Evolutionary conservation across 345 rosid species (phyloP), one percentile per base, ranked within the genome.

Genomic region (Bretschneidera sinensis): DNA sequence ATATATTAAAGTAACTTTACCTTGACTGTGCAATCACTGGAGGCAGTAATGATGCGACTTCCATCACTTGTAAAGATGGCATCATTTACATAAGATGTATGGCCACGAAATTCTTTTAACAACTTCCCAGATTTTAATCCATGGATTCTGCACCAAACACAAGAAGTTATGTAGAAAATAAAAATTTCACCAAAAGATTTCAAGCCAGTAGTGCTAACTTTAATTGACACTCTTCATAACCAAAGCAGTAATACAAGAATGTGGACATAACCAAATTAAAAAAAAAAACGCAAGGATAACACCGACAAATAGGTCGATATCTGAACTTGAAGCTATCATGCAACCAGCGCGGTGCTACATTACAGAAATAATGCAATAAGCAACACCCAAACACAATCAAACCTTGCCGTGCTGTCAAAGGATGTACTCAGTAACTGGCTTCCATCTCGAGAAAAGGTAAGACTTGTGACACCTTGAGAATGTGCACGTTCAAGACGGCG

Each of bases 71-170:
- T 91, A 73, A 85, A 95, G 75, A 91, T 85, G 60, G 97, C 99
- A 68, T 90, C 83, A 81, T 90, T 94, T 35, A 94, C 99, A 67
- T 83, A 88, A 22, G 89, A 88, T 62, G 85, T 22, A 62, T 94
- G 99, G 54, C 99, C 97, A 20, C 96, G 91, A 22, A 91, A 95
- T 73, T 95, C 97, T 74, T 90, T 95, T 76, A 94, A 77, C 84
- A 88, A 54, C 80, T 90, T 94, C 33, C 97, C 99, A 54, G 99
- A 94, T 75, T 94, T 94, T 56, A 94, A 74, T 62, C 99, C 99
- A 69, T 94, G 99, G 64, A 94, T 86, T 72, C 99, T 90, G 61
- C 80, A 79, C 21, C 45, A 64, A 71, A 48, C 21, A 64, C 35
- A 45, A 39, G 31, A 58, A 39, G 45, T 39, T 39, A 3, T 2